Evolutionary conservation across 441 rosid genomes (phyloP), one percentile per base, ranked within the genome.

Genomic region (Viola pubescens): DNA sequence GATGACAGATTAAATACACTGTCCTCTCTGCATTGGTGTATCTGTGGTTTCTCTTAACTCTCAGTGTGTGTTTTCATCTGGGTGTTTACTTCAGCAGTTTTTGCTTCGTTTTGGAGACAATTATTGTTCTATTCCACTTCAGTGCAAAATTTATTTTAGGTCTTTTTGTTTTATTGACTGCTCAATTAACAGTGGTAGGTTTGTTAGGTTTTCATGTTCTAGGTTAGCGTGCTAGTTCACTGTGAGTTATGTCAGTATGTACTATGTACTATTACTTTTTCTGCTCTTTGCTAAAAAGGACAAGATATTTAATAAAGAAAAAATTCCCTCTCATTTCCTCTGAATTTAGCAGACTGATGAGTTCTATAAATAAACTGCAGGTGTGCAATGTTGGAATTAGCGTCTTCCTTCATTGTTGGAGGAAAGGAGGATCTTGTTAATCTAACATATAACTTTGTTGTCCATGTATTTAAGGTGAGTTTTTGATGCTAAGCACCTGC

Each of bases 331-430:
- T 3, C 4, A 51, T 4, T 14, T 26, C 38, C 39, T 19, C 46
- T n/a, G 13, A 34, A 47, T 16, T 37, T 48, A 37, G 11, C 2
- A 3, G 5, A 34, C 37, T 56, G 19, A 53, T 16, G 11, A 63
- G 58, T 34, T 48, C 48, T n/a, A n/a, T 10, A 42, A 46, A 49
- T 58, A 26, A 26, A 26, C 9, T 75, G 37, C 85, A 91, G 98
- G 83, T 65, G 74, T 65, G 73, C 81, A 48, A 70, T 87, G 34
- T 49, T 87, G 77, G 89, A 78, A 71, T 76, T 94, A 43, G 91
- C 96, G 64, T 79, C 87, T 69, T 80, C 80, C 74, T 73, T 94
- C 68, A 77, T 94, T 47, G 82, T 75, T 58, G 88, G 96, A 72
- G 97, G 94, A 52, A 73, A 74, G 37, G 78, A 72, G 66, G 95